Evolutionary conservation across 306 rosid species (phyloP).

Genomic region (Ormosia semicastrata): DNA sequence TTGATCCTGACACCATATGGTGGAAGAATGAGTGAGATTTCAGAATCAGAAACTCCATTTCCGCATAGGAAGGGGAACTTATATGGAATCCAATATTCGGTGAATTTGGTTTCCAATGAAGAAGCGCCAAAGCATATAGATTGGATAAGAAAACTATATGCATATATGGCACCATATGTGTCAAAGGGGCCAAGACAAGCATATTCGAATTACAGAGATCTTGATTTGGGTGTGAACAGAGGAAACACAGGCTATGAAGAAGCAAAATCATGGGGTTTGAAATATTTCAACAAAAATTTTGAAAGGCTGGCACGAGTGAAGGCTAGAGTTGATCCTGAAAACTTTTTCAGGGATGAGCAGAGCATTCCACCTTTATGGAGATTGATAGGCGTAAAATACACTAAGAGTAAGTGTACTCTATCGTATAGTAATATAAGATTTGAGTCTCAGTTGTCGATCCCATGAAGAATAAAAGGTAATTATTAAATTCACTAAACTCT

Average conservation of each 20-base stretch:
- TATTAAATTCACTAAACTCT: no score
- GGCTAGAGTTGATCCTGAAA: constrained; percentile 39
- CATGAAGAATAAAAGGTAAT: no score
- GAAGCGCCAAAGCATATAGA: background rate
- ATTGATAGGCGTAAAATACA: no score
- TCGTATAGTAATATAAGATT: no score
- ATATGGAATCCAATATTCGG: constrained; percentile 23
- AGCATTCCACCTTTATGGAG: constrained; percentile 39
- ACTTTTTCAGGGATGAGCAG: constrained; percentile 53
- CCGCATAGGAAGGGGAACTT: constrained; percentile 28
- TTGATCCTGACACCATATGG: constrained; percentile 36
- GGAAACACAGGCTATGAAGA: constrained; percentile 3
- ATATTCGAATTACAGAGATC: constrained; percentile 35
- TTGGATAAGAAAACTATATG: constrained; percentile 17
- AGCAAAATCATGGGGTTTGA: constrained; percentile 31
- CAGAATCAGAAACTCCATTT: constrained; percentile 28
- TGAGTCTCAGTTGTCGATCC: no score
- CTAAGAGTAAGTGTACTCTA: no score
- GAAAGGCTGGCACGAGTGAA: constrained; percentile 43
- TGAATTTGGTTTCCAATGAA: constrained; percentile 6
- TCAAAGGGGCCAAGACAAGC: constrained; percentile 31
- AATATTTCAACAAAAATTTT: constrained; percentile 37
- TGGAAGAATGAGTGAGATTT: constrained; percentile 39
- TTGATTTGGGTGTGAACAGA: constrained; percentile 36
- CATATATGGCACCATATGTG: constrained; percentile 24